Base-by-base conservation (phyloP, 164 flowering plant genomes). In the Berberis thunbergii region DNA sequence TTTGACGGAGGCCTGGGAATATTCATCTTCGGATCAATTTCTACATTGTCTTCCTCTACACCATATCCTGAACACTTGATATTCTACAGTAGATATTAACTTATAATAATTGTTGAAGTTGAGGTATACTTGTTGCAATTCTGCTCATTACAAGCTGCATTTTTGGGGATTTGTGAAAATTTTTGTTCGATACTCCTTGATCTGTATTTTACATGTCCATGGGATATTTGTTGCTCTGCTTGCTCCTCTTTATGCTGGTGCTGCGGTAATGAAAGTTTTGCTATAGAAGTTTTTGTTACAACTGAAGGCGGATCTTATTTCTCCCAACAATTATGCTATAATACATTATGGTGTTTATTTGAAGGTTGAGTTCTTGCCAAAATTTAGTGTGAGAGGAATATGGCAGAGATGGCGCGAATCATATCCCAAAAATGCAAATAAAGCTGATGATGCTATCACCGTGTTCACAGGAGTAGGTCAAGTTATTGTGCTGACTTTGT, bases 371-470 rank as follows among this genome's bases (percentile, higher is more conserved):
- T 95, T 95, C 77, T 72, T 95, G 86, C 94, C 97, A 59, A 95
- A 89, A 70, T 95, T 95, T 71, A 91, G 94, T 78, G 99, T 95
- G 65, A 87, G 97, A 61, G 97, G 97, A 74, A 80, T 95, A 70
- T 95, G 99, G 99, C 82, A 89, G 73, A 88, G 99, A 76, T 95
- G 91, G 94, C 85, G 97, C 49, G 96, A 91, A 75, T 95, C 97
- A 73, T 89, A 87, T 67, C 92, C 92, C 48, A n/a, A 67, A 44
- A 81, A 88, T 67, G 87, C 87, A 66, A 67, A 64, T 7, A 83
- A 77, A 66, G 78, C 64, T 57, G 83, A 79, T 64, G 80, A 81
- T 73, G 87, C 96, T 59, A 77, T 89, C 61, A 91, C 97, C 52
- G 97, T 83, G 52, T 95, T 95, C 69, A 95, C 99, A 8, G 99